A percentile compares a stretch with the other conserved stretches of the same genome.
phyloP scores from a whole-genome alignment of 2,329 filamentous ascomycete species.

The Rhytidhysteron rufulum region DNA sequence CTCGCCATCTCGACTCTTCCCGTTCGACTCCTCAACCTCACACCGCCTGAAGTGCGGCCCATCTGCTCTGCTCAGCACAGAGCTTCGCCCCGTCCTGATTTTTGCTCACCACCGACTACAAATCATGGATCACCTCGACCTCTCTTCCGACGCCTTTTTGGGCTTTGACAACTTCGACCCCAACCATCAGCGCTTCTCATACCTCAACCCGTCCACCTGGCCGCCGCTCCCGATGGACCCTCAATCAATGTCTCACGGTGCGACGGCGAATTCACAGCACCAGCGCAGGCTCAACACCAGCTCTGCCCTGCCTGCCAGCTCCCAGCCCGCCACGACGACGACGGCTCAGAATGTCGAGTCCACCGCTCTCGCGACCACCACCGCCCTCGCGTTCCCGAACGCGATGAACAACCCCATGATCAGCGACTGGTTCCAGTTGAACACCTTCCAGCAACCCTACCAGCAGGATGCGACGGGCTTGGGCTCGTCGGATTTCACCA shows the following conservation, averaged over 20 bases:
- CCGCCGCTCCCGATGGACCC: conserved; percentile 36
- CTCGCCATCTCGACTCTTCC: conserved; percentile 11
- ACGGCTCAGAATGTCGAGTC: no score
- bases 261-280: conserved; percentile 5
- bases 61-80: conserved; percentile 25
- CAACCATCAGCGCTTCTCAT: conserved; percentile 25
- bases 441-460: conserved; percentile 28
- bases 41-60: conserved; percentile 15
- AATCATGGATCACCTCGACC: conserved; percentile 42
- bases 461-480: conserved; percentile 28
- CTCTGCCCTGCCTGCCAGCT: conserved; percentile 14
- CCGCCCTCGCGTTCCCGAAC: conserved; percentile 27
- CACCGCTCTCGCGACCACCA: conserved; percentile 31
- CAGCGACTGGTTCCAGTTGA: conserved; percentile 44
- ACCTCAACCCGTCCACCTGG: conserved; percentile 29
- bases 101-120: conserved; percentile 9
- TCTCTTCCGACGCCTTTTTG: conserved; percentile 36
- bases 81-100: conserved; percentile 28
- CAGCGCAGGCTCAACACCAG: conserved; percentile 24
- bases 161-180: conserved; percentile 39
- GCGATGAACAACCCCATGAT: conserved; percentile 30
- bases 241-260: conserved; percentile 26
- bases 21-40: conserved; percentile 17
- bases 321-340: conserved; percentile 21
- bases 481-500: conserved; percentile 33